A percentile compares a stretch with the other conserved stretches of the same genome.
Conservation (phyloP, 1,139 yeast genomes). For the Suhomyces bolitotheri region DNA sequence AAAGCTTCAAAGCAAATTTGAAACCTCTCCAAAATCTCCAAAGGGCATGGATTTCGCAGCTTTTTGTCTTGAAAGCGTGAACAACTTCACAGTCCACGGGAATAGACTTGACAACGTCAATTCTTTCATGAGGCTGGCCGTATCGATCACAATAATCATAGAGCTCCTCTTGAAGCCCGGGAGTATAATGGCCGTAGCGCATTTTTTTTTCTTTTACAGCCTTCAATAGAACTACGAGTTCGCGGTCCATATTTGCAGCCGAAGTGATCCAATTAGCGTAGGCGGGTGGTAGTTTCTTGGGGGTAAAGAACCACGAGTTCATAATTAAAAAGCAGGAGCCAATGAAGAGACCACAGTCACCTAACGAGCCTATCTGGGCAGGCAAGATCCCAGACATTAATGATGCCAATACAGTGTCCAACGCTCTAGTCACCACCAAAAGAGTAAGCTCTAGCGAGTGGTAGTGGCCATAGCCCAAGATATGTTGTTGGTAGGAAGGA, state of each 20-base stretch:
- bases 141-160: constrained; percentile 28
- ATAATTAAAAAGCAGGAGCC: constrained; percentile 33
- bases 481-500: constrained; percentile 34
- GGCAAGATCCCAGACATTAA: constrained; percentile 24
- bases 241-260: constrained; percentile 44
- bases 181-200: constrained; percentile 29
- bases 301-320: constrained; percentile 39
- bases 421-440: constrained; percentile 37
- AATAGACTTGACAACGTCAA: constrained; percentile 20
- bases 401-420: constrained; percentile 35
- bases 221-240: constrained; percentile 26
- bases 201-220: constrained; percentile 25
- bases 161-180: constrained; percentile 21
- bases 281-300: constrained; percentile 36
- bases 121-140: constrained; percentile 27
- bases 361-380: constrained; percentile 14
- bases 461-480: constrained; percentile 31
- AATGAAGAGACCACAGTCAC: constrained; percentile 34
- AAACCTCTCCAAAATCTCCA: constrained; percentile 41
- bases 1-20: constrained; percentile 33
- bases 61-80: constrained; percentile 35
- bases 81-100: constrained; percentile 35
- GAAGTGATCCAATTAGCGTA: constrained; percentile 42
- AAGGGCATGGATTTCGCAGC: constrained; percentile 40
- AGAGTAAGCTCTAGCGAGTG: constrained; percentile 37